Base-by-base conservation (phyloP, 2,329 filamentous ascomycete species). In the Apiospora pterosperma region DNA sequence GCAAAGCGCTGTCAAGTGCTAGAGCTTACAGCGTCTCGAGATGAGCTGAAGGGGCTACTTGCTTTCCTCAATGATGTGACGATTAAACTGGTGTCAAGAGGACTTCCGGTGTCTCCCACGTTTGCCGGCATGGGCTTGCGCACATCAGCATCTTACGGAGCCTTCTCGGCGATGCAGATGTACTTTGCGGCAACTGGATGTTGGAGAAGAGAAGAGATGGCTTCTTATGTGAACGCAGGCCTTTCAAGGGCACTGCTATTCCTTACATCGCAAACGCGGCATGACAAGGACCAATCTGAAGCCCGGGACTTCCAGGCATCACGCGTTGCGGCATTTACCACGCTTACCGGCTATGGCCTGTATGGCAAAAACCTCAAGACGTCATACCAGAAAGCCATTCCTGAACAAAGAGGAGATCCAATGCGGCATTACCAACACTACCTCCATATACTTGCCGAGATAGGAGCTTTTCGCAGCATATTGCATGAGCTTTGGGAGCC, bases 31-130 rank as follows among this genome's bases (percentile, higher is more conserved):
- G 28, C 19, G 48, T 34, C 28, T 55, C 25, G 8, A 8, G 14
- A 55, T n/a, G 7, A 62, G 14, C 34, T 55, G 21, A 14, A 25
- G 6, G 63, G 70, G 2, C 31, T 73, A 39, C 69, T 83, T 42
- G 66, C 71, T 1, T 76, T 83, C 61, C 67, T 84, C 28, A 79
- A 81, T 62, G 81, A 82, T 66, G 63, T 83, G 16, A 68, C 73
- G 31, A 71, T 78, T 52, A 75, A 73, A 52, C 69, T 80, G 11
- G 69, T 73, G 4, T 65, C 66, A 8, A 64, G 70, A 23, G 67
- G 65, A 5, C 61, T 68, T 7, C 64, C 68, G 28, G 55, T 79
- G 6, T 70, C 75, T 14, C 52, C 66, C 0, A 58, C 71, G 2
- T 66, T 82, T 10, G 72, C 73, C 48, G 70, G 71, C 19, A 63